Conservation (phyloP, 768 basidiomycete genomes). For the Amanita molliuscula region DNA sequence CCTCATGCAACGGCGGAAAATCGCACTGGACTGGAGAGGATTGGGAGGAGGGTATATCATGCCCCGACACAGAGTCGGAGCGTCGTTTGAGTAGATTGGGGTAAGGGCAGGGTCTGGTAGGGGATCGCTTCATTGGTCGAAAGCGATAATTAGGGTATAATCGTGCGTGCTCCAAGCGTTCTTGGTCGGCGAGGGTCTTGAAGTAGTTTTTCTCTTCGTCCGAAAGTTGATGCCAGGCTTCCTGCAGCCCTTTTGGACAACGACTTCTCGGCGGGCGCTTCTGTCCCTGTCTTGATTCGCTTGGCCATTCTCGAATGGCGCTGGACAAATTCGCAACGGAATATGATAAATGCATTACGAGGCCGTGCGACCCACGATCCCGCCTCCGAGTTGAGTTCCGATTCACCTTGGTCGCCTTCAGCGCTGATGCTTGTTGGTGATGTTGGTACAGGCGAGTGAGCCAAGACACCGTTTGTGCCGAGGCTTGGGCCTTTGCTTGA, state of each 20-base stretch:
- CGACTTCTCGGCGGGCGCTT: conserved; percentile 33
- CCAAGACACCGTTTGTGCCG: background rate
- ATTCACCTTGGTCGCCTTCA: background rate
- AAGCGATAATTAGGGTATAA: conserved; percentile 56
- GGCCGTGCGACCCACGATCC: conserved; percentile 54
- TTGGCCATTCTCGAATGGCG: conserved; percentile 30
- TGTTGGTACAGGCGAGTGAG: background rate
- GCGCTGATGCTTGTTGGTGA: background rate
- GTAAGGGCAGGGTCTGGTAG: background rate
- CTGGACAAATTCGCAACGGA: conserved; percentile 55
- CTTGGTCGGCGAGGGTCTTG: conserved; percentile 41
- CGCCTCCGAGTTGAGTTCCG: background rate
- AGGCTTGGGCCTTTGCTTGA: background rate
- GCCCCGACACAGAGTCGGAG: background rate
- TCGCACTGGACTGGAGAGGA: background rate
- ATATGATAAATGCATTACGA: conserved; percentile 63
- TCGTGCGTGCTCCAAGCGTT: conserved; percentile 46
- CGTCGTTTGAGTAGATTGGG: background rate
- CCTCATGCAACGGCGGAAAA: too few species aligned
- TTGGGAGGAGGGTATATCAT: background rate
- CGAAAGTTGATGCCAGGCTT: conserved; percentile 59
- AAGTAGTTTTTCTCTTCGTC: conserved; percentile 36
- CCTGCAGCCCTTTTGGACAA: conserved; percentile 72
- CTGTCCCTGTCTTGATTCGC: conserved; percentile 20
- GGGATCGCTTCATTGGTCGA: conserved; percentile 33